These are phyloP conservation scores for Hypoxylon sp. DNA, from an alignment of 2,329 filamentous ascomycete genomes.

Conservation along the genomic window DNA sequence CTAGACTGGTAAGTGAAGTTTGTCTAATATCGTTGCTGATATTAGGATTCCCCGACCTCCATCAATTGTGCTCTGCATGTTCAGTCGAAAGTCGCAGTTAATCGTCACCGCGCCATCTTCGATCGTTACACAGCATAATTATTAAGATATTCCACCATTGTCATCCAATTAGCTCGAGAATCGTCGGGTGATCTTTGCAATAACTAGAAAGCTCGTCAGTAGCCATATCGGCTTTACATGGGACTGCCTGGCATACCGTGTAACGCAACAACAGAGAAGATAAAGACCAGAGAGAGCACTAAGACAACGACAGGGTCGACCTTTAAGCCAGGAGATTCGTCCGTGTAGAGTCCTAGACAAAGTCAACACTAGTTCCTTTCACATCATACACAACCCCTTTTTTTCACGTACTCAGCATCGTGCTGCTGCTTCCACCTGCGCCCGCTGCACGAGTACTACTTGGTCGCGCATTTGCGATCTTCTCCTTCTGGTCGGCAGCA, in stretches of 20 bases:
- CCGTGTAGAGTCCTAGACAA: slow-evolving; percentile 87
- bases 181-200: slow-evolving; percentile 93
- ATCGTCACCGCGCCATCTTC: slow-evolving; percentile 46
- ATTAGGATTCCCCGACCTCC: slow-evolving; percentile 26
- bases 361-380: slow-evolving; percentile 48
- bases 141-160: slow-evolving; percentile 24
- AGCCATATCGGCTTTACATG: background rate
- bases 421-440: slow-evolving; percentile 95
- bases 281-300: slow-evolving; percentile 96
- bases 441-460: slow-evolving; percentile 93
- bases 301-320: slow-evolving; percentile 98
- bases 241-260: slow-evolving; percentile 79
- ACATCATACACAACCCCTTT: slow-evolving; percentile 24
- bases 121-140: slow-evolving; percentile 20
- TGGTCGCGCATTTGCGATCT: slow-evolving; percentile 92
- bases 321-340: slow-evolving; percentile 96
- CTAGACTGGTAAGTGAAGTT: slow-evolving; percentile 25
- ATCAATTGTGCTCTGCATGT: slow-evolving; percentile 16
- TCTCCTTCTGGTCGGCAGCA: slow-evolving; percentile 97
- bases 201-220: slow-evolving; percentile 72
- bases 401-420: slow-evolving; percentile 88
- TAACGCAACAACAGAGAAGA: slow-evolving; percentile 97
- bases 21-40: slow-evolving; percentile 36
- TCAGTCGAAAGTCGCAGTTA: slow-evolving; percentile 48
- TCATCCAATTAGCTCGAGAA: slow-evolving; percentile 74